Percentiles rank a stretch among this genome's conserved stretches.
phyloP scores from a whole-genome alignment of 371 early-diverging fungal species.

The Mucor irregularis region DNA sequence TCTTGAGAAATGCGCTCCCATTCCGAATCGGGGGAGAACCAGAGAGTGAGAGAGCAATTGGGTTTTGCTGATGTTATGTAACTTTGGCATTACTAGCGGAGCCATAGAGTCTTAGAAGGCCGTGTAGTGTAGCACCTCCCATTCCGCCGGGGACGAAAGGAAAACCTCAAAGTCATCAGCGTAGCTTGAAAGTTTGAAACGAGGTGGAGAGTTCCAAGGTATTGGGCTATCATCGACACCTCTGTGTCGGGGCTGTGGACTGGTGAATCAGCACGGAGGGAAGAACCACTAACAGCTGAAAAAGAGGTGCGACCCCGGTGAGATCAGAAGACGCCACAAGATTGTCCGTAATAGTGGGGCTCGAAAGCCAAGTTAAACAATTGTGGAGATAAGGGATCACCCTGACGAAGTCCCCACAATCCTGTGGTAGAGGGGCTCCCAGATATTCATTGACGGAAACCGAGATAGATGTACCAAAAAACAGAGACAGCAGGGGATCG shows the following conservation, averaged over 20 bases:
- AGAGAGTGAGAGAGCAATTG: conserved; percentile 8
- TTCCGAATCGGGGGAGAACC: neutral
- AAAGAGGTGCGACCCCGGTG: no score
- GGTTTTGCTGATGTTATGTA: conserved; percentile 10
- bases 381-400: conserved; percentile 20
- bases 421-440: conserved; percentile 6
- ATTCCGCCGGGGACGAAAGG: conserved; percentile 3
- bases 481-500: no score
- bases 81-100: conserved; percentile 15
- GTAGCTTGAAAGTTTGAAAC: conserved; percentile 16
- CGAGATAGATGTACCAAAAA: no score
- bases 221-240: conserved; percentile 18
- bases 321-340: neutral
- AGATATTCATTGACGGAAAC: conserved; percentile 23
- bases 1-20: neutral
- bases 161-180: conserved; percentile 26
- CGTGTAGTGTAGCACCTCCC: neutral
- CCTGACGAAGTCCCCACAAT: conserved; percentile 21
- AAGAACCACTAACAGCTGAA: no score
- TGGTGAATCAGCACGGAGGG: no score
- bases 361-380: conserved; percentile 24
- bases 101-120: neutral
- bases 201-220: conserved; percentile 15
- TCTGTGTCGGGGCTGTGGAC: no score
- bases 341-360: conserved; percentile 20